A percentile compares a stretch with the other conserved stretches of the same genome.
Conservation (phyloP, 208 protist genomes). For the Vickermania ingenoplastis region DNA sequence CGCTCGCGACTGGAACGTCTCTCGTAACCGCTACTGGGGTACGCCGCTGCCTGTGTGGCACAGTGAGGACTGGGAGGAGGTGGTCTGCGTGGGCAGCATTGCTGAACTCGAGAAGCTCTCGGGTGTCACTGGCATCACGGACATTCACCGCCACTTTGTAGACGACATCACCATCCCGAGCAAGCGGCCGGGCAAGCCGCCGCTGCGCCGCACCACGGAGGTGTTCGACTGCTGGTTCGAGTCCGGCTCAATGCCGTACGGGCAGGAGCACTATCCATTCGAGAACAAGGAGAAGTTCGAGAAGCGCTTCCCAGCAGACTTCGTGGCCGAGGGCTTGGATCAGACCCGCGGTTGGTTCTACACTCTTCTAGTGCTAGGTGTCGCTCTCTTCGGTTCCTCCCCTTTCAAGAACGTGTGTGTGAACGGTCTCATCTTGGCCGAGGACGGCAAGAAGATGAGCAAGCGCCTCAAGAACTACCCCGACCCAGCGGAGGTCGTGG, state of each 20-base stretch:
- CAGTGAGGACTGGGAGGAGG: slow-evolving; percentile 93
- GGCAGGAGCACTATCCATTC: slow-evolving; percentile 99
- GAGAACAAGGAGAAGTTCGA: slow-evolving; percentile 96
- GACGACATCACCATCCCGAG: slow-evolving; percentile 98
- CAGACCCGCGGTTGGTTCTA: slow-evolving; percentile 99
- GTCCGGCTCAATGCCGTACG: slow-evolving; percentile 98
- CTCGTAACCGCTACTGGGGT: slow-evolving; percentile 98
- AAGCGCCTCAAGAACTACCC: slow-evolving; percentile 99
- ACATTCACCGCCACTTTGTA: slow-evolving; percentile 97
- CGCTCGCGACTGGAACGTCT: slow-evolving; percentile 98
- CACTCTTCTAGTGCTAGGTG: slow-evolving; percentile 98
- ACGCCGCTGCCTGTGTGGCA: slow-evolving; percentile 99
- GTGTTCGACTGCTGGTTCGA: slow-evolving; percentile 99
- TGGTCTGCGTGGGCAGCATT: slow-evolving; percentile 94
- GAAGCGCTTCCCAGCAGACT: slow-evolving; percentile 97
- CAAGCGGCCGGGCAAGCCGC: slow-evolving; percentile 74
- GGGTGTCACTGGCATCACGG: slow-evolving; percentile 82
- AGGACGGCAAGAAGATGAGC: slow-evolving; percentile 99
- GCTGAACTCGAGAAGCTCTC: slow-evolving; percentile 95
- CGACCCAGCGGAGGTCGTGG: slow-evolving; percentile 93
- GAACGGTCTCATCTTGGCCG: slow-evolving; percentile 98
- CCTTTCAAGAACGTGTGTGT: slow-evolving; percentile 99
- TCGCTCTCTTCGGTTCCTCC: slow-evolving; percentile 96
- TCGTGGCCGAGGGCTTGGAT: slow-evolving; percentile 99
- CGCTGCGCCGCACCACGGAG: slow-evolving; percentile 89